Conservation (phyloP, 2,329 filamentous ascomycete genomes). For the Cladosporium cucumerinum region DNA sequence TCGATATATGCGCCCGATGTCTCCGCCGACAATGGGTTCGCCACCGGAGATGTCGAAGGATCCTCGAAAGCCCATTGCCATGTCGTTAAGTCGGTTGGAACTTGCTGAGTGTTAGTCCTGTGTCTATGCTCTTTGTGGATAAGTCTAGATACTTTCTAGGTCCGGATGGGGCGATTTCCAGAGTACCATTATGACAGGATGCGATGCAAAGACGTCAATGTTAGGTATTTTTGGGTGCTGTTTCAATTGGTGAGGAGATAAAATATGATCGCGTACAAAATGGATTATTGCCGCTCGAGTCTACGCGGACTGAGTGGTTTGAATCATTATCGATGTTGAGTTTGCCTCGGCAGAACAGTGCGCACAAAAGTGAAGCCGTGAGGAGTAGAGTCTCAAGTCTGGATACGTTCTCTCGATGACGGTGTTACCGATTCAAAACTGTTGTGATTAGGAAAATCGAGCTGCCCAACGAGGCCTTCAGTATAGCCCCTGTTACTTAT, state of each 20-base stretch:
- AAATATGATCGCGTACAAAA: neutral
- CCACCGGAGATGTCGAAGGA: conserved; percentile 46
- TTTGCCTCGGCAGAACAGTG: conserved; percentile 3
- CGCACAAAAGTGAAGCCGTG: conserved; percentile 1
- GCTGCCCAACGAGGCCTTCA: neutral
- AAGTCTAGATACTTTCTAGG: conserved; percentile 37
- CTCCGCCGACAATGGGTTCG: conserved; percentile 31
- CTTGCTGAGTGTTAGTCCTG: conserved; percentile 31
- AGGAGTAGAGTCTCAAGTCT: neutral
- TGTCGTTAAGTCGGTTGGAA: conserved; percentile 52
- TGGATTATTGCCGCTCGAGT: neutral
- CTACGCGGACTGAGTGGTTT: neutral
- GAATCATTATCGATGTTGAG: neutral
- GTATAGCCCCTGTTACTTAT: no score
- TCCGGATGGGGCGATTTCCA: conserved; percentile 41
- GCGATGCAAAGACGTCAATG: neutral
- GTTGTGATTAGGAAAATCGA: no score
- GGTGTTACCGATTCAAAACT: neutral
- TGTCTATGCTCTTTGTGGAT: conserved; percentile 12
- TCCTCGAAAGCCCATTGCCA: conserved; percentile 62
- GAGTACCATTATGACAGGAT: conserved; percentile 15
- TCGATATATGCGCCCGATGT: conserved; percentile 53
- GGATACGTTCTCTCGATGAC: neutral
- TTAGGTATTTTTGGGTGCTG: neutral
- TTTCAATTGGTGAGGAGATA: neutral